phyloP scores from a whole-genome alignment of 352 stramenopile species.

The Pythium chondricola region DNA sequence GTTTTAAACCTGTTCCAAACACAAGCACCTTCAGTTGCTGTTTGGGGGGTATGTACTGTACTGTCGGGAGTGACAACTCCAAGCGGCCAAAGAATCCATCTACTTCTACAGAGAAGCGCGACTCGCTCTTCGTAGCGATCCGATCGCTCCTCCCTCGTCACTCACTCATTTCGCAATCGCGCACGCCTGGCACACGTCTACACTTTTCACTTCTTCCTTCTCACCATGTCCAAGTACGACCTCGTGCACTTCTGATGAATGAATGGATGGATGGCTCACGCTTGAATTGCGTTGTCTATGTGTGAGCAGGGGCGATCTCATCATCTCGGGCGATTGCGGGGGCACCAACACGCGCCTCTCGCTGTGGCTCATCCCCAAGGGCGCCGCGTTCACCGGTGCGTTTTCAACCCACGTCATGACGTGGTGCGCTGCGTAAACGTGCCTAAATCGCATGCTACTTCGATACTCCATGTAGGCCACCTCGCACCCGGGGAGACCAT shows the following conservation, averaged over 20 bases:
- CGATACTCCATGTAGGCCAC: constrained; percentile 27
- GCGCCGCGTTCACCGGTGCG: constrained; percentile 49
- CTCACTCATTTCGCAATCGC: constrained; percentile 7
- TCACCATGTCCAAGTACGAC: constrained; percentile 13
- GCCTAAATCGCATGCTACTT: too few relatives aligned
- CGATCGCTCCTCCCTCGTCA: neutral
- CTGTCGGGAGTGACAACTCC: too few relatives aligned
- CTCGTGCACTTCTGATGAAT: neutral
- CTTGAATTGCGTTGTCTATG: neutral
- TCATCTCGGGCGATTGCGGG: constrained; percentile 93
- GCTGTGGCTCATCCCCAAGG: constrained; percentile 75
- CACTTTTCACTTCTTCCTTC: too few relatives aligned
- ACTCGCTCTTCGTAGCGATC: neutral
- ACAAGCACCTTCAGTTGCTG: neutral
- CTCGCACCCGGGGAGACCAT: constrained; percentile 76
- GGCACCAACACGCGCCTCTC: constrained; percentile 96
- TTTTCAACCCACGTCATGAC: too few relatives aligned
- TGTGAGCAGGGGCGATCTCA: constrained; percentile 39
- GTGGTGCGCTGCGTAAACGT: neutral
- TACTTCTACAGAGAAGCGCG: neutral
- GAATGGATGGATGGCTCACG: too few relatives aligned
- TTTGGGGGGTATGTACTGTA: too few relatives aligned
- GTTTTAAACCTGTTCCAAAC: neutral
- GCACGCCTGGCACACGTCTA: neutral
- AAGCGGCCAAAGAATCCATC: neutral